Conservation (phyloP, 768 basidiomycete genomes). For the Serendipita sp. region DNA sequence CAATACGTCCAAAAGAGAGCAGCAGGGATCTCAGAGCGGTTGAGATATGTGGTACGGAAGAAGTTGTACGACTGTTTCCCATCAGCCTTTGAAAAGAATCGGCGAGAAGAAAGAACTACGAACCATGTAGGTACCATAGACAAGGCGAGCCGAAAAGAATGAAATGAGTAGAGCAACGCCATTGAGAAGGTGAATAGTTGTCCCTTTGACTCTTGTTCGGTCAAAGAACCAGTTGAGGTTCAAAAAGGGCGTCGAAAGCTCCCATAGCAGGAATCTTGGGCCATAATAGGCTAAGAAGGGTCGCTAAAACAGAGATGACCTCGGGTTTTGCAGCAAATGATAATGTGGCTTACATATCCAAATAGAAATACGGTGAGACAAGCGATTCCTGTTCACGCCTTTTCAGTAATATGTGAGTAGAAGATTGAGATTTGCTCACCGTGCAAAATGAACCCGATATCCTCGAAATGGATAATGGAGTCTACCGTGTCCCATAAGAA, state of each 20-base stretch:
- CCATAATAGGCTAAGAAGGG: slow-evolving; percentile 70
- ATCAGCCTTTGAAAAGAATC: neutral
- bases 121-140: slow-evolving; percentile 40
- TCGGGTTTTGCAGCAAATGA: neutral
- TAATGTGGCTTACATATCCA: slow-evolving; percentile 41
- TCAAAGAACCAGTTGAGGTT: slow-evolving; percentile 82
- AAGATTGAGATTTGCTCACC: slow-evolving; percentile 24
- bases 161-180: slow-evolving; percentile 45
- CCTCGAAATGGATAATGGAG: slow-evolving; percentile 46
- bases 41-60: slow-evolving; percentile 37
- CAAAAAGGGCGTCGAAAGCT: slow-evolving; percentile 69
- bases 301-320: slow-evolving; percentile 17
- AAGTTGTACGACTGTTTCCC: slow-evolving; percentile 45
- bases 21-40: slow-evolving; percentile 38
- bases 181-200: slow-evolving; percentile 50
- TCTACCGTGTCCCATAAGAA: slow-evolving; percentile 74
- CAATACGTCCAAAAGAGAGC: slow-evolving; percentile 32
- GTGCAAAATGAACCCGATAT: slow-evolving; percentile 62
- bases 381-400: slow-evolving; percentile 27
- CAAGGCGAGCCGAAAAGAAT: slow-evolving; percentile 54
- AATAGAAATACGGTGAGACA: slow-evolving; percentile 51
- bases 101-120: slow-evolving; percentile 11
- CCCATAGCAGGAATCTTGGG: slow-evolving; percentile 67
- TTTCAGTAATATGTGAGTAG: neutral
- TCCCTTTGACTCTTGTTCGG: slow-evolving; percentile 56